Evolutionary conservation across 1,284 basidiomycete species (phyloP).

Genomic region (Wolfiporia cocos): DNA sequence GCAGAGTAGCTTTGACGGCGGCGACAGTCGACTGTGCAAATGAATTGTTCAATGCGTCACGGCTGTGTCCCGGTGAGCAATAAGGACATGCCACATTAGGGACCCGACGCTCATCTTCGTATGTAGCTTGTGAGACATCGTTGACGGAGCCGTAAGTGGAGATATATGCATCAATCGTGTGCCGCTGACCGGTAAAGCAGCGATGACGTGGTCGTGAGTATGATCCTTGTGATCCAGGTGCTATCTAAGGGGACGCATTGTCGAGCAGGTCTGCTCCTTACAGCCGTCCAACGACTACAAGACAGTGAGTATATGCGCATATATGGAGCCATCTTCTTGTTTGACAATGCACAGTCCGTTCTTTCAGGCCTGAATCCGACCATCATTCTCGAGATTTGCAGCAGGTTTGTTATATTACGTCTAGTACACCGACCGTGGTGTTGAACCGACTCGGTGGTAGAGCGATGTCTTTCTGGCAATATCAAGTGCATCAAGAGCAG

Average conservation of each 20-base stretch:
- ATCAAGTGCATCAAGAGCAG: slow-evolving; percentile 82
- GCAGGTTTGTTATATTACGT: slow-evolving; percentile 48
- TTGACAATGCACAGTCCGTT: slow-evolving; percentile 53
- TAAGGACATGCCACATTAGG: background rate
- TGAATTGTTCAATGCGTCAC: slow-evolving; percentile 68
- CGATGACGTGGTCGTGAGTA: slow-evolving; percentile 72
- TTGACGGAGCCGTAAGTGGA: slow-evolving; percentile 65
- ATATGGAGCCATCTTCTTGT: slow-evolving; percentile 7
- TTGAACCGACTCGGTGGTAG: no score
- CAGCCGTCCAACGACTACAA: slow-evolving; percentile 84
- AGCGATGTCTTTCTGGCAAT: slow-evolving; percentile 83
- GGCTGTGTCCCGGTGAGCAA: slow-evolving; percentile 64
- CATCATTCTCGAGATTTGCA: slow-evolving; percentile 73
- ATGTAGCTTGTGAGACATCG: slow-evolving; percentile 69
- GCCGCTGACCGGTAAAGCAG: slow-evolving; percentile 29
- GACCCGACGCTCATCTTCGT: background rate
- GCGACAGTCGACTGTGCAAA: slow-evolving; percentile 74
- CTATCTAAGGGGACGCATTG: background rate
- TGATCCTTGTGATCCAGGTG: background rate
- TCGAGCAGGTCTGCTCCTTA: slow-evolving; percentile 60
- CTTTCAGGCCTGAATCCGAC: slow-evolving; percentile 71
- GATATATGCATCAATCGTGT: slow-evolving; percentile 1
- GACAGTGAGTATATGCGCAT: slow-evolving; percentile 43
- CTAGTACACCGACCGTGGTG: no score
- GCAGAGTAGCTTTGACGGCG: background rate